Base-by-base conservation (phyloP, 257 asterid genomes). In the Fraxinus anomala region DNA sequence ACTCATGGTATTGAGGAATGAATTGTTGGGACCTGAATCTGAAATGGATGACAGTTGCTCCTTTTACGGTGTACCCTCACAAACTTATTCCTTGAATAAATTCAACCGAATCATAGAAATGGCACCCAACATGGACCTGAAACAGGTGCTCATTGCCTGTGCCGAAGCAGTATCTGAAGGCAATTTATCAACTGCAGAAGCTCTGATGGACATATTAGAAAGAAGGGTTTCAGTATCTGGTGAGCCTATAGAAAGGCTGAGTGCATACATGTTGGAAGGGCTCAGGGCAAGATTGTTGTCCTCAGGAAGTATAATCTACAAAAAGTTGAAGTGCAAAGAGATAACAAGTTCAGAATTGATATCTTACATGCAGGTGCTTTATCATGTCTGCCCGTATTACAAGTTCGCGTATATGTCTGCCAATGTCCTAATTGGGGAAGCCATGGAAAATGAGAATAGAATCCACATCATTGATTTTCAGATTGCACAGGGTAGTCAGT, bases 401-500 rank as follows among this genome's bases (percentile, higher is more conserved):
- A 96, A 90, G 77, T 96, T 96, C 19, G 99, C 98, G 3, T 96
- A 96, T 67, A 84, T 84, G 77, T 87, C 99, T 13, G 81, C 99
- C 69, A 96, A 92, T 49, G 96, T 89, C 4, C 80, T 87, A 24
- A 93, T 96, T 0, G 81, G 81, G 17, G 97, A 93, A 85, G 96
- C 91, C 51, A 89, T 93, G 97, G 88, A 83, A 69, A 84, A 89
- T 0, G 98, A 96, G 44, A 82, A 59, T 70, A 82, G 82, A 81
- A 88, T 96, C 86, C 99, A 93, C 72, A 65, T 96, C 54, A 91
- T 96, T 3, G 98, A 96, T 82, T 96, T 96, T 47, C 94, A 89
- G 82, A 91, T 96, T 75, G 98, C 97, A n/a, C 99, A 93, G 80
- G 99, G 99, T 44, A 96, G 97, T 77, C 99, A 96, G 77, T 96